A percentile compares a stretch with the other conserved stretches of the same genome.
These are phyloP conservation scores for Pyrenochaeta sp. DNA, from an alignment of 2,329 filamentous ascomycete genomes.

Conservation along the genomic window DNA sequence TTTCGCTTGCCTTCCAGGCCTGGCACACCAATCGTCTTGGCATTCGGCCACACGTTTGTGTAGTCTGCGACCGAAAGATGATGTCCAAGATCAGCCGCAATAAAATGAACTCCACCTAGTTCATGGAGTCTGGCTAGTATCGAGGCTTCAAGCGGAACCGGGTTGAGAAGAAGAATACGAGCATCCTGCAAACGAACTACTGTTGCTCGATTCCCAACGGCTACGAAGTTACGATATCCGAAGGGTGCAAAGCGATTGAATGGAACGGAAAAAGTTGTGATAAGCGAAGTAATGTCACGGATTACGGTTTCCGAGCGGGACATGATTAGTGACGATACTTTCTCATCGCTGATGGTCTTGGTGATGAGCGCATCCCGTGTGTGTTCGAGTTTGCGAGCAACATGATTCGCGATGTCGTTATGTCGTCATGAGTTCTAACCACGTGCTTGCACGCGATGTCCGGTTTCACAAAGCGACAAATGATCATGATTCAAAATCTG, in stretches of 20 bases:
- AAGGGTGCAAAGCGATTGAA: slow-evolving; percentile 28
- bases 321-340: neutral
- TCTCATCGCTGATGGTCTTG: too few relatives aligned
- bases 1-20: slow-evolving; percentile 19
- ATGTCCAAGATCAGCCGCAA: slow-evolving; percentile 21
- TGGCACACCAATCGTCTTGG: slow-evolving; percentile 18
- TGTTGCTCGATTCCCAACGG: slow-evolving; percentile 26
- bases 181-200: slow-evolving; percentile 16
- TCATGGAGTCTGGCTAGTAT: slow-evolving; percentile 10
- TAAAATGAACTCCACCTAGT: slow-evolving; percentile 20
- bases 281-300: slow-evolving; percentile 7
- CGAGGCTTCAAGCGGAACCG: slow-evolving; percentile 10
- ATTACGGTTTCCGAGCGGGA: slow-evolving; percentile 4
- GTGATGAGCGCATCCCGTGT: too few relatives aligned
- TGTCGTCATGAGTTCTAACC: too few relatives aligned
- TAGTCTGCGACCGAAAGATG: slow-evolving; percentile 18
- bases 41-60: slow-evolving; percentile 13
- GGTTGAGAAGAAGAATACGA: slow-evolving; percentile 20
- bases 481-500: too few relatives aligned
- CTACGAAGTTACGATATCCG: slow-evolving; percentile 23
- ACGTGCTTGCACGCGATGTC: too few relatives aligned
- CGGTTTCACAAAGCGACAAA: too few relatives aligned
- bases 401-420: too few relatives aligned
- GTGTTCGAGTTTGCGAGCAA: too few relatives aligned
- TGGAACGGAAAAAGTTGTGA: slow-evolving; percentile 22